A percentile compares a stretch with the other conserved stretches of the same genome.
These are phyloP conservation scores for Davidsoniella virescens DNA, from an alignment of 2,329 filamentous ascomycete species.

Conservation along the genomic window DNA sequence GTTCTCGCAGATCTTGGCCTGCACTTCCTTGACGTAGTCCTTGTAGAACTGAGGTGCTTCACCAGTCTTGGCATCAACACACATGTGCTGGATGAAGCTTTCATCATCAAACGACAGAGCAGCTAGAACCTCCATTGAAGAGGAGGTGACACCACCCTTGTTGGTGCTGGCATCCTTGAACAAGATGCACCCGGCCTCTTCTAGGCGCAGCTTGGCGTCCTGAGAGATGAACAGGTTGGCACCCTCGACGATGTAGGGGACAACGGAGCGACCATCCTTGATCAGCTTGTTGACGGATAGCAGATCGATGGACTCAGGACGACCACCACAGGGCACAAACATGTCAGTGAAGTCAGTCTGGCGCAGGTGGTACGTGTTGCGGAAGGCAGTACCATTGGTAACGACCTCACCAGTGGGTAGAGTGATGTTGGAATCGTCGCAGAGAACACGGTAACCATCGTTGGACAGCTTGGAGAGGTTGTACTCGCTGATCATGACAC, in stretches of 20 bases:
- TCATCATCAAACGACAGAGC: constrained; percentile 86
- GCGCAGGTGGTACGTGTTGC: constrained; percentile 91
- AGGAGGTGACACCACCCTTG: constrained; percentile 96
- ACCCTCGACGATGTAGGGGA: constrained; percentile 94
- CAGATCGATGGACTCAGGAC: constrained; percentile 91
- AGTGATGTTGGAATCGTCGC: constrained; percentile 79
- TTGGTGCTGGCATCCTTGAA: constrained; percentile 98
- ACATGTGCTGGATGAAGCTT: constrained; percentile 87
- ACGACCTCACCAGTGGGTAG: constrained; percentile 76
- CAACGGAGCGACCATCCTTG: constrained; percentile 66
- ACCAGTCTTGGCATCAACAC: constrained; percentile 50
- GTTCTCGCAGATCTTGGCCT: constrained; percentile 80
- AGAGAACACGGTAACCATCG: constrained; percentile 78
- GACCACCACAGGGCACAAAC: constrained; percentile 92
- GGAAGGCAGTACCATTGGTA: constrained; percentile 85
- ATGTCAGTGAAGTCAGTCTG: constrained; percentile 61
- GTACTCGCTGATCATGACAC: constrained; percentile 80
- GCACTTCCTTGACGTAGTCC: constrained; percentile 80
- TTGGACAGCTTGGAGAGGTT: constrained; percentile 72
- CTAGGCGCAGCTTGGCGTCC: constrained; percentile 87
- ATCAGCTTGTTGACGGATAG: constrained; percentile 78
- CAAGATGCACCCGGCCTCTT: constrained; percentile 84
- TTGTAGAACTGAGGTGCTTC: constrained; percentile 81
- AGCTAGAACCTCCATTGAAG: constrained; percentile 87
- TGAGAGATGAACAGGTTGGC: constrained; percentile 98